Base-by-base conservation (phyloP, 371 early-diverging fungal genomes). In the Parasitella parasitica region DNA sequence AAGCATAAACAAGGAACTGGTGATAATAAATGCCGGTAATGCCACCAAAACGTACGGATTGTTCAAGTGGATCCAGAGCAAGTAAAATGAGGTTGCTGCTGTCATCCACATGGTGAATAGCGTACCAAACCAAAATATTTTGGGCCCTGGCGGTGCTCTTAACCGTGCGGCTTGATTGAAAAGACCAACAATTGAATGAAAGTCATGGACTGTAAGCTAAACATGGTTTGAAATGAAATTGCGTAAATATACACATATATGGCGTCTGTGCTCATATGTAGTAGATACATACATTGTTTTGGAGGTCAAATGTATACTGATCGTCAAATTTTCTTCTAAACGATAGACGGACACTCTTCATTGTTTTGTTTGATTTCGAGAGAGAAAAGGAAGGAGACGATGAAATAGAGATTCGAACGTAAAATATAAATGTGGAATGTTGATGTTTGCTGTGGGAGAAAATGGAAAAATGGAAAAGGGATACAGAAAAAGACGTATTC, bases 281-380 rank as follows among this genome's bases (percentile, higher is more conserved):
- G 18, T 9, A 12, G 4, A 30, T 8, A 30, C 8, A 30, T 70
- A 75, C 77, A 63, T 77, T 70, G 28, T 70, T 67, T 38, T 76
- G 67, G 4, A 78, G 63, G 35, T 81, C 78, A 69, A 73, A 73
- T 3, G 77, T 71, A 26, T 81, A 81, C 51, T 76, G 81, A 60
- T 75, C 73, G 57, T 81, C 81, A 52, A 78, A 78, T 39, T 68
- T 64, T 7, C 64, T 59, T 52, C 57, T 57, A 8, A 72, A 66
- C 27, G 53, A 54, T 51, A 80, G 54, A 32, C 70, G 61, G 7
- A 76, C 60, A 13, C 59, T 66, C 56, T 77, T 80, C 72, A 72
- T 75, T n/a, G n/a, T n/a, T 43, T 22, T 70, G 41, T 37, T 15
- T 34, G 22, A 13, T 57, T 32, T 1, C 1, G 9, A 32, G 26